These are phyloP conservation scores for Solanum dulcamara DNA, from an alignment of 257 asterid species.

Conservation along the genomic window DNA sequence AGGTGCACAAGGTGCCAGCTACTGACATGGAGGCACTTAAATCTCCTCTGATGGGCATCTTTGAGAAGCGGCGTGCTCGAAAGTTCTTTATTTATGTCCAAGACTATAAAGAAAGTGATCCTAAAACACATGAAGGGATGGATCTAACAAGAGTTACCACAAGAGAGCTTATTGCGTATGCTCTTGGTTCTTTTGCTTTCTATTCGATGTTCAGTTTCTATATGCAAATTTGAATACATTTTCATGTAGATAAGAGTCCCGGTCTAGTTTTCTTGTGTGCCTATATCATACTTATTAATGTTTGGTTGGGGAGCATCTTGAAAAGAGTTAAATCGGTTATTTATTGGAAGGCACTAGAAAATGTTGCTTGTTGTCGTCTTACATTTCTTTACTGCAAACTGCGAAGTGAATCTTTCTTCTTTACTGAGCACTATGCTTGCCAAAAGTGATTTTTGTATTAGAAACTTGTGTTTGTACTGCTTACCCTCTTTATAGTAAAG, in stretches of 20 bases:
- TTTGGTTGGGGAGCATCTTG: background rate
- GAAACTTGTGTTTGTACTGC: background rate
- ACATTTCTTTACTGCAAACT: background rate
- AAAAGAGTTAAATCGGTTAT: background rate
- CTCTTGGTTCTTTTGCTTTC: background rate
- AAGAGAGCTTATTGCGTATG: slow-evolving; percentile 79
- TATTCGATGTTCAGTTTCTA: background rate
- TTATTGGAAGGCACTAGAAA: background rate
- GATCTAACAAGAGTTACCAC: slow-evolving; percentile 76
- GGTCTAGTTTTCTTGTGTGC: background rate
- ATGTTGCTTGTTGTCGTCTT: background rate
- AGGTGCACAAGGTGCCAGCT: slow-evolving; percentile 99
- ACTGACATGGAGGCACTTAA: slow-evolving; percentile 96
- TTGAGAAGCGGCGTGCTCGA: slow-evolving; percentile 95
- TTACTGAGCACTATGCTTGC: background rate
- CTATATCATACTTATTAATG: background rate
- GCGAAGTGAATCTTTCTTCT: background rate
- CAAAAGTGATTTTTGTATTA: background rate
- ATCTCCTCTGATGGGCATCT: slow-evolving; percentile 96
- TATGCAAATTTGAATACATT: background rate
- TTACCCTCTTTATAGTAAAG: background rate
- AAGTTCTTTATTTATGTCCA: slow-evolving; percentile 92
- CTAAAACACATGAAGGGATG: slow-evolving; percentile 89
- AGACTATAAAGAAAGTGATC: slow-evolving; percentile 70
- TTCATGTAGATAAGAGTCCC: background rate